Evolutionary conservation across 192 early-diverging fungal species (phyloP), one percentile per base, ranked within the genome.

Genomic region (Backusella westeae): DNA sequence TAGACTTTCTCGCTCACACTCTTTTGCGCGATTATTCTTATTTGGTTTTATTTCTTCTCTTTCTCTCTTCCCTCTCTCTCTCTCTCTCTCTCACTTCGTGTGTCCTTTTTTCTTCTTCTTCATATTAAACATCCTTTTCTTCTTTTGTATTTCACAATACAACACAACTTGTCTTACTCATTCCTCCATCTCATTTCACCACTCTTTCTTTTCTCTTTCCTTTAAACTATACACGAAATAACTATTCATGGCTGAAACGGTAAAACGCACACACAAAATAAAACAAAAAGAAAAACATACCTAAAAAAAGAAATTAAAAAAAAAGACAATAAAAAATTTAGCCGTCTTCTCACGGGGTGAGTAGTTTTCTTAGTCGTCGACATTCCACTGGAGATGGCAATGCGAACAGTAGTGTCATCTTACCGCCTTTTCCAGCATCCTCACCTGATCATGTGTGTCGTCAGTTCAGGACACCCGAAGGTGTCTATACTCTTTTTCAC

Each of bases 401-500:
- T 35, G 23, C 49, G 8, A 65, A 42, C 4, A 32, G 8, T 42
- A 65, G 46, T 17, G 44, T 66, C 68, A 70, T 75, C 10, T 63
- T 75, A 36, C 79, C 74, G 67, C 59, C 63, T 42, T 72, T 71
- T 44, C 77, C 81, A 71, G 34, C 75, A 29, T 77, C 77, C 32
- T 71, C 77, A 36, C 83, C 87, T 15, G 83, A 84, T 56, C 80
- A 83, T 34, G 77, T 81, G 53, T 86, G 86, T 68, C 82, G 75
- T 53, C 78, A 81, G 71, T 89, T 89, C 82, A 46, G 80, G 36
- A 75, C 85, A 19, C 82, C 85, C 56, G 88, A 89, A 63, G 88
- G 88, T 17, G 75, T 71, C 41, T 89, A 89, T 74, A 77, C 69
- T 14, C 78, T 89, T 1, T 73, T 69, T 7, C 83, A 88, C 49